Evolutionary conservation across 106 monocot genomes (phyloP).

Genomic region (Dendrobium catenatum): DNA sequence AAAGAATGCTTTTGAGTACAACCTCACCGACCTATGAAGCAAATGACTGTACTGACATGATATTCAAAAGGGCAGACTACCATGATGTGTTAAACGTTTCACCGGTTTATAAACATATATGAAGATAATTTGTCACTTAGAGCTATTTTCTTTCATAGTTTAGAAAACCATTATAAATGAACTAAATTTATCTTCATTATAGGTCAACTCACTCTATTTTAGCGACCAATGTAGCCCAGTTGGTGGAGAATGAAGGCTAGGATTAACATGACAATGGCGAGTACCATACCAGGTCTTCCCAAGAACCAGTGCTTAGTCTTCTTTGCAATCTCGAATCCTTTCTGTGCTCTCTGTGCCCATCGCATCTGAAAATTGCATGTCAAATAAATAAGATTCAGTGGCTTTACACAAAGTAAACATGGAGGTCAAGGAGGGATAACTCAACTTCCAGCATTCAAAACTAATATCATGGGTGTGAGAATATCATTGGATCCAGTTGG

Average conservation of each 20-base stretch:
- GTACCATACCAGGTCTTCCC: constrained; percentile 74
- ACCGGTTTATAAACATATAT: no score
- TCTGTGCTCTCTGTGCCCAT: constrained; percentile 76
- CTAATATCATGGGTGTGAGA: no score
- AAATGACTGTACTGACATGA: not conserved
- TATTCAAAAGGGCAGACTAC: not conserved
- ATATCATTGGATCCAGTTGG: no score
- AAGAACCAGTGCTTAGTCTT: constrained; percentile 88
- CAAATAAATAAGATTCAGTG: no score
- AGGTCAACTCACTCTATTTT: not conserved
- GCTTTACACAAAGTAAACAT: no score
- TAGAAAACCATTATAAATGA: not conserved
- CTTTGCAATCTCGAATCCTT: constrained; percentile 58
- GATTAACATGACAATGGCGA: constrained; percentile 65
- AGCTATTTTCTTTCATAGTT: not conserved
- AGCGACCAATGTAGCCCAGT: constrained; percentile 69
- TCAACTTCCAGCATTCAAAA: no score
- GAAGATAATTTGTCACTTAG: not conserved
- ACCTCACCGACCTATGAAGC: not conserved
- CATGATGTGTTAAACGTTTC: no score
- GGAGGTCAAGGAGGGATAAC: no score
- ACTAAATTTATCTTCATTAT: not conserved
- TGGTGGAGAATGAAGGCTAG: constrained; percentile 68
- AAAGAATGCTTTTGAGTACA: not conserved
- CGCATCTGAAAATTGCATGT: constrained; percentile 44